Percentiles rank a stretch among this genome's conserved stretches.
phyloP scores from a whole-genome alignment of 441 rosid genomes.

The Pelargonium fulgidum region DNA sequence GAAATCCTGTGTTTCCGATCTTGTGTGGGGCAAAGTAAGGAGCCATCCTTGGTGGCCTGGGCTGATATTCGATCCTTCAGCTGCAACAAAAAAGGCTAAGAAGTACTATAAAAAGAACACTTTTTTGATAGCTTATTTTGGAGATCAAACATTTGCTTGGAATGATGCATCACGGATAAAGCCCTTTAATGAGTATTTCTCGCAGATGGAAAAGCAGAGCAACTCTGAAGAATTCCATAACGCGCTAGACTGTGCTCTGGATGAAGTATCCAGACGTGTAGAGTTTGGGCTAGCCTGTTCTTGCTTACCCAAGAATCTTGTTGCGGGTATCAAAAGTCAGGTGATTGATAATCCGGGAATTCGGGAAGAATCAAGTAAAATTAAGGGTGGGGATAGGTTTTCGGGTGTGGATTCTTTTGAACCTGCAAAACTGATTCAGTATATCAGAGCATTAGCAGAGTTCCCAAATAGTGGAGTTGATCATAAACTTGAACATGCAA shows the following conservation, averaged over 20 bases:
- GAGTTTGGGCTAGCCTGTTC: conserved; percentile 67
- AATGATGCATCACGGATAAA: conserved; percentile 52
- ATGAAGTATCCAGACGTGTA: conserved; percentile 64
- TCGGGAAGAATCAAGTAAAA: conserved; percentile 35
- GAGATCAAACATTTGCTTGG: conserved; percentile 77
- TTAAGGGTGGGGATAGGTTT: conserved; percentile 42
- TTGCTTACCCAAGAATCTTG: conserved; percentile 51
- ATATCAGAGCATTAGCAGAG: conserved; percentile 42
- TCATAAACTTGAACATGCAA: conserved; percentile 43
- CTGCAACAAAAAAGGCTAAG: conserved; percentile 51
- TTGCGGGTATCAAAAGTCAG: conserved; percentile 40
- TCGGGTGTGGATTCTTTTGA: conserved; percentile 42
- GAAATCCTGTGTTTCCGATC: conserved; percentile 39
- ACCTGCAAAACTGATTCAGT: conserved; percentile 41
- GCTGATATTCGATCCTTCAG: conserved; percentile 54
- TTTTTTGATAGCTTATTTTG: conserved; percentile 58
- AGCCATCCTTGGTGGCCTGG: conserved; percentile 99
- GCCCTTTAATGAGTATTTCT: conserved; percentile 52
- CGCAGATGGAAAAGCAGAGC: conserved; percentile 60
- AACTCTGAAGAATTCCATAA: conserved; percentile 34
- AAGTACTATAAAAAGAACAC: conserved; percentile 50
- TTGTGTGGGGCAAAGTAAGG: conserved; percentile 85
- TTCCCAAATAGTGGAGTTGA: conserved; percentile 30
- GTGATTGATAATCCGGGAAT: conserved; percentile 55
- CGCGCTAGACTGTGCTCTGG: conserved; percentile 68